Percentiles rank a stretch among this genome's conserved stretches.
Evolutionary conservation across 164 flowering plant genomes (phyloP).

Genomic region (Magnolia sinica): DNA sequence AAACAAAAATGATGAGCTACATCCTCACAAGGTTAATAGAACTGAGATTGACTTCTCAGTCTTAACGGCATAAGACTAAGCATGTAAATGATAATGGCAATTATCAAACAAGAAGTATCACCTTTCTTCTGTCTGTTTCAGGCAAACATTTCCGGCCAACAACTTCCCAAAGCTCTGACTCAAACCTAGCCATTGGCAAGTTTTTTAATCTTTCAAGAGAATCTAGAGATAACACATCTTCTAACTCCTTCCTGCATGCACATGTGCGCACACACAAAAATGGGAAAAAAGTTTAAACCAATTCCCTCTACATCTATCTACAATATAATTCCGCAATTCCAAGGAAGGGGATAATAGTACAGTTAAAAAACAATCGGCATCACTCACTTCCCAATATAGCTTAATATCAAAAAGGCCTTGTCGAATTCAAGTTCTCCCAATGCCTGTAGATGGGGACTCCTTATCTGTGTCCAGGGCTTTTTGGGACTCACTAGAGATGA

Average conservation of each 20-base stretch:
- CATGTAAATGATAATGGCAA: too few species aligned
- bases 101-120: background rate
- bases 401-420: constrained; percentile 47
- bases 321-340: background rate
- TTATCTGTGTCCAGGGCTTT: background rate
- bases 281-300: background rate
- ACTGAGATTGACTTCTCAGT: too few species aligned
- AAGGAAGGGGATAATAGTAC: background rate
- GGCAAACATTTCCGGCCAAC: constrained; percentile 22
- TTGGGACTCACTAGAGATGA: background rate
- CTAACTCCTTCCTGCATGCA: constrained; percentile 33
- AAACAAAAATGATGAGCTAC: too few species aligned
- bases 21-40: too few species aligned
- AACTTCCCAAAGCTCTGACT: constrained; percentile 33
- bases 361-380: background rate
- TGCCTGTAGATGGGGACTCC: constrained; percentile 24
- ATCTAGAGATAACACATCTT: constrained; percentile 30
- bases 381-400: constrained; percentile 50
- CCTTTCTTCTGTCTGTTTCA: constrained; percentile 13
- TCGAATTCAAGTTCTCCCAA: constrained; percentile 53
- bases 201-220: constrained; percentile 23
- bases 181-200: constrained; percentile 34
- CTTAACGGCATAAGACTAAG: too few species aligned
- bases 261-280: background rate
- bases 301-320: background rate